Base-by-base conservation (phyloP, 768 basidiomycete species). In the Lactarius vividus region DNA sequence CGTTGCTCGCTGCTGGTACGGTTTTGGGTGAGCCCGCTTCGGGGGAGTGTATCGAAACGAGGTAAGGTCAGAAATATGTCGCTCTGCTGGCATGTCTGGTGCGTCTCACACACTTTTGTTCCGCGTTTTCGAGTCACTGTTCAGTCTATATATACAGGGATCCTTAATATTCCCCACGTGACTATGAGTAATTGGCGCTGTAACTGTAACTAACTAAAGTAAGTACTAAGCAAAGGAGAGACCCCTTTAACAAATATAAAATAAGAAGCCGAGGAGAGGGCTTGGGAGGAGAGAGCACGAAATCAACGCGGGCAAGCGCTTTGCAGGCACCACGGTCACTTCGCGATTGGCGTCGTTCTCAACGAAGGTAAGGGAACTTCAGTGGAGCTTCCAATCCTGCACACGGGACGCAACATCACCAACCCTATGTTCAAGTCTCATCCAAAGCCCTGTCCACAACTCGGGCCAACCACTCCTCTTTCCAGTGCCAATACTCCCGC, bases 11-110 rank as follows among this genome's bases (percentile, higher is more conserved):
- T n/a, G 31, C 18, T 28, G 57, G 11, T 52, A 13, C 49, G 2
- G 53, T n/a, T 61, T 26, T 4, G 57, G 33, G 31, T 18, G 15
- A 11, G 11, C 3, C 13, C 15, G n/a, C 46, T 58, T 62, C 29
- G 18, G 3, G 28, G 60, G 65, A 26, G 28, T 42, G 37, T 66
- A 58, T 28, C 65, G 60, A 31, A 57, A 66, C 10, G 65, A 66
- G 56, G 55, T 46, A 42, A 66, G 46, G 18, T 57, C 31, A 29
- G 39, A 53, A 20, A 35, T 18, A 26, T n/a, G 61, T 52, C n/a
- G 58, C 39, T 62, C 39, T 13, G 61, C 57, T 53, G 65, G 65
- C 65, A 66, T 66, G 55, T 65, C 33, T 26, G 20, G 42, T 20
- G 20, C 7, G 29, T 57, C 13, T 26, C 44, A 46, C 9, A 10